Conservation (phyloP, 2,329 filamentous ascomycete species). For the Epicoccum sorghinum region DNA sequence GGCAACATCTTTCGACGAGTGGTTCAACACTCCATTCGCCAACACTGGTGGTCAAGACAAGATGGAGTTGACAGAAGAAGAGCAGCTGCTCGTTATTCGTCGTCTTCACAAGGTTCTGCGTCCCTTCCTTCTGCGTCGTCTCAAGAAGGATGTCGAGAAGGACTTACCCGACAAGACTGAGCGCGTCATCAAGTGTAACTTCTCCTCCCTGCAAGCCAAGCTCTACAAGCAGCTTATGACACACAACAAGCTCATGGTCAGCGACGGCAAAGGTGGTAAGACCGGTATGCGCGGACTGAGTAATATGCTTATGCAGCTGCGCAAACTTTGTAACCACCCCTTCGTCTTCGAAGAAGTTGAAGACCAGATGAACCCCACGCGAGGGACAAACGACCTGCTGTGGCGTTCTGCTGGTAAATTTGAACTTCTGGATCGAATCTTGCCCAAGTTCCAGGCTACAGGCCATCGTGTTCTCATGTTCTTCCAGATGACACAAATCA, state of each 20-base stretch:
- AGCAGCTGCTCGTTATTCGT: slow-evolving; percentile 96
- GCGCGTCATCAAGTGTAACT: slow-evolving; percentile 98
- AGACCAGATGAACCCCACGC: slow-evolving; percentile 93
- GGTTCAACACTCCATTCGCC: slow-evolving; percentile 99
- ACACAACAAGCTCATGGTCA: slow-evolving; percentile 92
- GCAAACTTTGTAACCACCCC: slow-evolving; percentile 98
- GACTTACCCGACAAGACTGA: slow-evolving; percentile 98
- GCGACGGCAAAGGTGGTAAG: slow-evolving; percentile 94
- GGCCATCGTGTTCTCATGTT: slow-evolving; percentile 98
- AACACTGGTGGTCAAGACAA: slow-evolving; percentile 98
- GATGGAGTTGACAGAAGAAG: slow-evolving; percentile 99
- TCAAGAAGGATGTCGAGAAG: slow-evolving; percentile 99
- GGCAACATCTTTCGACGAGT: slow-evolving; percentile 97
- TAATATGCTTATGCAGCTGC: slow-evolving; percentile 99
- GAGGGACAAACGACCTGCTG: slow-evolving; percentile 86
- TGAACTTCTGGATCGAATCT: slow-evolving; percentile 86
- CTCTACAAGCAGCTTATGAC: slow-evolving; percentile 98
- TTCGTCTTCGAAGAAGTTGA: slow-evolving; percentile 99
- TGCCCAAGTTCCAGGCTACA: slow-evolving; percentile 90
- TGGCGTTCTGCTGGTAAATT: slow-evolving; percentile 98
- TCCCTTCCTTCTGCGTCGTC: slow-evolving; percentile 94
- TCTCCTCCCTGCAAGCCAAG: slow-evolving; percentile 90
- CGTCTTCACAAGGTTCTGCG: slow-evolving; percentile 97
- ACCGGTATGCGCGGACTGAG: slow-evolving; percentile 91
- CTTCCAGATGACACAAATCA: slow-evolving; percentile 99